phyloP scores from a whole-genome alignment of 345 rosid species.

The Populus tremula region DNA sequence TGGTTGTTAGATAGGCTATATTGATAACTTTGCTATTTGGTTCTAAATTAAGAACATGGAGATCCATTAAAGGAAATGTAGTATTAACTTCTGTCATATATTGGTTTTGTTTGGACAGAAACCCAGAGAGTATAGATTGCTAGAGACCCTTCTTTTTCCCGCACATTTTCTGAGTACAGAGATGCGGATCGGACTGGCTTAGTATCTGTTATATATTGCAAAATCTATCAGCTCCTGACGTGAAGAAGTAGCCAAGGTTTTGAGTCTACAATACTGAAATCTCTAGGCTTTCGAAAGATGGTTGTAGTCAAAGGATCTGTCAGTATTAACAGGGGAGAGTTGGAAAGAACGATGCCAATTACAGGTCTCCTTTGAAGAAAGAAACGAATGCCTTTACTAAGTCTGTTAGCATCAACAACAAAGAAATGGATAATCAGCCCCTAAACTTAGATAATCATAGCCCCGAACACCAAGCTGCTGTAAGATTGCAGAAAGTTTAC shows the following conservation, averaged over 20 bases:
- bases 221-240: slow-evolving; percentile 76
- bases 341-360: slow-evolving; percentile 49
- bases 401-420: neutral
- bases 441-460: slow-evolving; percentile 20
- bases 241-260: slow-evolving; percentile 40
- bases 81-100: neutral
- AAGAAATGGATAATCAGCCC: slow-evolving; percentile 8
- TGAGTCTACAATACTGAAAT: slow-evolving; percentile 60
- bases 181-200: slow-evolving; percentile 50
- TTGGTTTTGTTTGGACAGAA: slow-evolving; percentile 22
- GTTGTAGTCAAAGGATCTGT: slow-evolving; percentile 54
- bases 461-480: slow-evolving; percentile 81
- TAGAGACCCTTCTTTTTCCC: slow-evolving; percentile 39
- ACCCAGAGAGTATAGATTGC: slow-evolving; percentile 11
- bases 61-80: too few relatives aligned
- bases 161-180: slow-evolving; percentile 52
- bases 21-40: too few relatives aligned
- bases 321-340: slow-evolving; percentile 62
- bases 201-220: slow-evolving; percentile 55
- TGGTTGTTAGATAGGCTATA: too few relatives aligned
- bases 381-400: slow-evolving; percentile 13
- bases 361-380: slow-evolving; percentile 23
- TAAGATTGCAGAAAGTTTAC: slow-evolving; percentile 81
- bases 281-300: slow-evolving; percentile 68
- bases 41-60: too few relatives aligned